Evolutionary conservation across 2,329 filamentous ascomycete genomes (phyloP), one percentile per base, ranked within the genome.

Genomic region (Akanthomyces muscarius): DNA sequence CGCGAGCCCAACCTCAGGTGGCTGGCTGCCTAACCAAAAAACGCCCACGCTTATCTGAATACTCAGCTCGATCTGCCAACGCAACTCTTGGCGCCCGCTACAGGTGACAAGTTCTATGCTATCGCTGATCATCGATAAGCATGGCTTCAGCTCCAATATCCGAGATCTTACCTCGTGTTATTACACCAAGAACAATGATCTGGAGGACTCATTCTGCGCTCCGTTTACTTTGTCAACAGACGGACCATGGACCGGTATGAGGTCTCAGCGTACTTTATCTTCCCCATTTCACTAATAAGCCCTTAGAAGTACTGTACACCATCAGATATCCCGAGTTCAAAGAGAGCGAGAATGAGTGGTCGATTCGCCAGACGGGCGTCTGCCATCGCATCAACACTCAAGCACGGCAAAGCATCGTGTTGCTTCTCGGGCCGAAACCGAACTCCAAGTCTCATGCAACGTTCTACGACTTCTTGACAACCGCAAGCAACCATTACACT

Each of bases 261-360:
- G 7, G 10, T 16, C 14, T 16, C 42, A 2, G 18, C 23, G 1
- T 13, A 30, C n/a, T 5, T 1, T 30, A 30, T 14, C 16, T 44
- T 30, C 7, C 4, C 2, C 16, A 18, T 36, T 36, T 11, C 6
- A 3, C 42, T 57, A 23, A 48, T 44, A 13, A 16, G 4, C 18
- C 4, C 3, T 2, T 23, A 72, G 69, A 72, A 54, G 65, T 70
- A 4, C 61, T 64, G 14, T 73, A 73, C 61, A 70, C 69, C 1
- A 64, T 73, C 23, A 67, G 67, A 18, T 73, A 73, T 45, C 71
- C 71, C 11, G 70, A 73, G 59, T 68, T 67, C 47, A 73, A 71
- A 52, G 55, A 65, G 11, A 61, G 44, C 45, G 65, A 67, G 4
- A 51, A 65, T 5, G 64, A 66, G 36, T 73, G 71, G 71, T 66